Evolutionary conservation across 208 protist species (phyloP), one percentile per base, ranked within the genome.

Genomic region (Leptomonas seymouri): DNA sequence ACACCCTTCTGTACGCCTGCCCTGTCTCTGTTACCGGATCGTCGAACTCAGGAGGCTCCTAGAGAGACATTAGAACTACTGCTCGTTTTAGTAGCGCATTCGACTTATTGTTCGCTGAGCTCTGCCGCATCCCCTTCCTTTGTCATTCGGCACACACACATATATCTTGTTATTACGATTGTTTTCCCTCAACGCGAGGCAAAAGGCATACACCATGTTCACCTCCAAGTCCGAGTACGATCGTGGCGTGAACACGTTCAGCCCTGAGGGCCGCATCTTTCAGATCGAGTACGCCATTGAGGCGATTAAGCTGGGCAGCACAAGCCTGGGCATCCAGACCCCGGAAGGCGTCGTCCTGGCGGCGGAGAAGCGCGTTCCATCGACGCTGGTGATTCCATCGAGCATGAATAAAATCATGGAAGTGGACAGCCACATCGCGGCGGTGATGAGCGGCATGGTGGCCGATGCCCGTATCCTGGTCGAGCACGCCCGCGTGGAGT

Each of bases 241-340:
- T 77, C 86, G 98, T 34, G 98, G 98, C 65, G 98, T 99, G 7
- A 99, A 99, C 85, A 99, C 99, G 45, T 99, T 99, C 84, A 99
- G 97, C 34, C 99, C 99, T 18, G 98, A 99, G 77, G 99, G 99
- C 28, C 93, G 99, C 44, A 93, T 99, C 36, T 99, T 99, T 86
- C 99, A 97, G 80, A 96, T 97, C 66, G 90, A 97, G 76, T 97
- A 98, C 53, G 93, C 95, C 45, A 93, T 96, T 44, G 86, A 97
- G 68, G 93, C 95, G 2, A 95, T 97, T 61, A 95, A 97, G 86
- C 87, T 99, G 7, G 98, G 98, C 48, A 98, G 98, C 51, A 99
- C 99, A 57, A 98, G 98, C 66, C 89, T 99, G 30, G 99, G 98
- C 48, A 98, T 99, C 67, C 90, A 98, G 71, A 99, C 98, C 12